Conservation (phyloP, 2,329 filamentous ascomycete genomes). For the Paecilomyces sp. region DNA sequence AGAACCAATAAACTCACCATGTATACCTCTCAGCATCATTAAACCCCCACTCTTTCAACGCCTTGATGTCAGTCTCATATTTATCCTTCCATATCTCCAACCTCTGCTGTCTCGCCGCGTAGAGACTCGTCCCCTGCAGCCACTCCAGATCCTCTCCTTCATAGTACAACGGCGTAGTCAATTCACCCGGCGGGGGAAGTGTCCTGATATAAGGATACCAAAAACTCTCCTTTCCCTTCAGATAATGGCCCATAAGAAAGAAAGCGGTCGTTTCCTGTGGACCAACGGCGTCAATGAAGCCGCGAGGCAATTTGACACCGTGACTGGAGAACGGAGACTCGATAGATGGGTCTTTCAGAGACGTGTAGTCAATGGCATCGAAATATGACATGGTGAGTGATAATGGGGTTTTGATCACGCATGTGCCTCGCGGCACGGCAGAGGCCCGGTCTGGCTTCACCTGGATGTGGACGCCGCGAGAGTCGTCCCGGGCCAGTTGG, state of each 20-base stretch:
- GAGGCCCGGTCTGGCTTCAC: constrained; percentile 19
- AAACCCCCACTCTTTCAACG: constrained; percentile 25
- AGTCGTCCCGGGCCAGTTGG: constrained; percentile 24
- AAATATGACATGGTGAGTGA: constrained; percentile 30
- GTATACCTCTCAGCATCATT: constrained; percentile 25
- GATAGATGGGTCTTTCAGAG: background rate
- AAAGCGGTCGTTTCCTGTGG: constrained; percentile 59
- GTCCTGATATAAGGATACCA: constrained; percentile 64
- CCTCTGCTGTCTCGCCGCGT: constrained; percentile 25
- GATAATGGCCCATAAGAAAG: constrained; percentile 62
- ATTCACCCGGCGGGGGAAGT: constrained; percentile 56
- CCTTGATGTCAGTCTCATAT: constrained; percentile 25
- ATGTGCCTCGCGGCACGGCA: constrained; percentile 20
- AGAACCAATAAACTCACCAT: constrained; percentile 22
- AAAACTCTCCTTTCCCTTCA: constrained; percentile 51
- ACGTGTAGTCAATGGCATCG: constrained; percentile 22
- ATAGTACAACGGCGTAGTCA: constrained; percentile 60
- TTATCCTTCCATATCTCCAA: constrained; percentile 27
- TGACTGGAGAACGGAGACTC: constrained; percentile 20
- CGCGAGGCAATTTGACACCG: constrained; percentile 38
- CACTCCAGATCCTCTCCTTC: constrained; percentile 51
- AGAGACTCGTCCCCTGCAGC: constrained; percentile 32
- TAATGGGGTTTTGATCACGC: constrained; percentile 28
- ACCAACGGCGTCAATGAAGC: constrained; percentile 45
- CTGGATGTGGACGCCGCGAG: constrained; percentile 29